Evolutionary conservation across 331 rosid species (phyloP).

Genomic region (Spiraea crenata): DNA sequence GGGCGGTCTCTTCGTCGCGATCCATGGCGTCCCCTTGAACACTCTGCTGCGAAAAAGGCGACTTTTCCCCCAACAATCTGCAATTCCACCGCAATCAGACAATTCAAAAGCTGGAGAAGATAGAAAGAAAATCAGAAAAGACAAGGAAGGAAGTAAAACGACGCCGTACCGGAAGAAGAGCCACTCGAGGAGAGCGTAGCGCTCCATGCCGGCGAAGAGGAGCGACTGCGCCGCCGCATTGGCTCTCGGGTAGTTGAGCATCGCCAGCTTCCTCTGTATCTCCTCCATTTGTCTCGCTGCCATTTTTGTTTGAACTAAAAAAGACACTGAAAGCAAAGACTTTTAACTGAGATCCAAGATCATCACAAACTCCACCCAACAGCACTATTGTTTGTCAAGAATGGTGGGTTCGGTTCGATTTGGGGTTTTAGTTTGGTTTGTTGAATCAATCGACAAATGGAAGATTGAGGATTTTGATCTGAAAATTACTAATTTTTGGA

Average conservation of each 20-base stretch:
- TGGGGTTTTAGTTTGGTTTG: slow-evolving; percentile 4
- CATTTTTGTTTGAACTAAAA: not conserved
- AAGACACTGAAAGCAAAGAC: not conserved
- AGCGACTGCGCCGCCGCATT: slow-evolving; percentile 92
- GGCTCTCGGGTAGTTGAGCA: slow-evolving; percentile 78
- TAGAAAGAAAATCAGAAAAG: not conserved
- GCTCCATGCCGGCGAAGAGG: slow-evolving; percentile 95
- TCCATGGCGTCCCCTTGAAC: slow-evolving; percentile 72
- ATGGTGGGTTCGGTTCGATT: not conserved
- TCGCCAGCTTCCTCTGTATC: slow-evolving; percentile 68
- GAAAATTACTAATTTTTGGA: too few relatives aligned
- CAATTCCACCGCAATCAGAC: not conserved
- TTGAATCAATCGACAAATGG: not conserved
- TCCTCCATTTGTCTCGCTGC: slow-evolving; percentile 91
- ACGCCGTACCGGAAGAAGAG: slow-evolving; percentile 77
- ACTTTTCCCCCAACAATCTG: slow-evolving; percentile 85
- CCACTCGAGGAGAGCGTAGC: slow-evolving; percentile 95
- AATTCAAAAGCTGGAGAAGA: not conserved
- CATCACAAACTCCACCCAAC: not conserved
- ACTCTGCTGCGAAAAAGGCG: slow-evolving; percentile 86
- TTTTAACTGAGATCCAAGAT: slow-evolving; percentile 2
- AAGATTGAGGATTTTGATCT: not conserved
- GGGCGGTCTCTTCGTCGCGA: slow-evolving; percentile 92
- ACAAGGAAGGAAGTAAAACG: not conserved
- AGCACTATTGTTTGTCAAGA: not conserved